phyloP scores from a whole-genome alignment of 73 alveolate genomes.

The Paramecium caudatum region DNA sequence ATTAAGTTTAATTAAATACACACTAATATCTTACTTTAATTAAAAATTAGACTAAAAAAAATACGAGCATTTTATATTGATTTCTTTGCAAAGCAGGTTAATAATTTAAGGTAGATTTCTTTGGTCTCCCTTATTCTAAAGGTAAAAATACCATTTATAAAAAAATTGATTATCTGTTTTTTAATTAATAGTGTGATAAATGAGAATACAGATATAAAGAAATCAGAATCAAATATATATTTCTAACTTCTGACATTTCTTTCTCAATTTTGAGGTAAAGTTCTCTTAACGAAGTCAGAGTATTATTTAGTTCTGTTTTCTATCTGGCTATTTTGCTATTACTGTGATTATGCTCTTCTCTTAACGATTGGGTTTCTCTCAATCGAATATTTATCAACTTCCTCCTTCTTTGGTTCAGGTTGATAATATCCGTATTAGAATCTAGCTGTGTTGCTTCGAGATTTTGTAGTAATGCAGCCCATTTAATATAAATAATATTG shows the following conservation, averaged over 20 bases:
- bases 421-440: not conserved
- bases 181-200: too few species aligned
- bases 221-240: too few species aligned
- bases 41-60: too few species aligned
- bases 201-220: too few species aligned
- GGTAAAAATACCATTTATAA: too few species aligned
- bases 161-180: too few species aligned
- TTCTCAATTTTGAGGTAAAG: not conserved
- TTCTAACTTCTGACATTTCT: not conserved
- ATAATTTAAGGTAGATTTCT: too few species aligned
- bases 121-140: too few species aligned
- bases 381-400: not conserved
- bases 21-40: too few species aligned
- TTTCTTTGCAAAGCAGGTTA: too few species aligned
- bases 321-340: not conserved
- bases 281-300: not conserved
- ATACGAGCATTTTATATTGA: too few species aligned
- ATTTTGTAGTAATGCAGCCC: not conserved
- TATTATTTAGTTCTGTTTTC: not conserved
- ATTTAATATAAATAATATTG: not conserved
- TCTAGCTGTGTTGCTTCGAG: not conserved
- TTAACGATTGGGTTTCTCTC: conserved; percentile 12
- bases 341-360: conserved; percentile 18
- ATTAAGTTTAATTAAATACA: too few species aligned
- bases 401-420: not conserved